Percentiles rank a stretch among this genome's conserved stretches.
phyloP scores from a whole-genome alignment of 345 rosid species.

The Jatropha curcas region DNA sequence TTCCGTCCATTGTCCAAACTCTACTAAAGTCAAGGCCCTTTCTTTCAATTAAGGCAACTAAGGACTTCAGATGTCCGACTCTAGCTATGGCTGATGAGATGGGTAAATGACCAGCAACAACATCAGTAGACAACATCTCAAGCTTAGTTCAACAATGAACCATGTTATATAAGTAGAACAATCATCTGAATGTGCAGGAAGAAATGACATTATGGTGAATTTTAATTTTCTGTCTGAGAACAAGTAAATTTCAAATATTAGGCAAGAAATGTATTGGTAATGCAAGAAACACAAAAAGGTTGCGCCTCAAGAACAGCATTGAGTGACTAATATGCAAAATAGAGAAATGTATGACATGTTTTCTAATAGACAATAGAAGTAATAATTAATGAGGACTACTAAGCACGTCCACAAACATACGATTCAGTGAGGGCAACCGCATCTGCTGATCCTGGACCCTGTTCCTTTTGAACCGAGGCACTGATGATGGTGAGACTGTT shows the following conservation, averaged over 20 bases:
- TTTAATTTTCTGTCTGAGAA: slow-evolving; percentile 5
- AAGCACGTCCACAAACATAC: slow-evolving; percentile 63
- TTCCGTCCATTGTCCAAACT: not conserved
- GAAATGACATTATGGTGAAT: slow-evolving; percentile 1
- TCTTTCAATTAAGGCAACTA: slow-evolving; percentile 7
- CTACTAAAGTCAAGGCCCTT: slow-evolving; percentile 13
- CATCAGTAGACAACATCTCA: not conserved
- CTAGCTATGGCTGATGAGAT: not conserved
- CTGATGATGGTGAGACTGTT: slow-evolving; percentile 42
- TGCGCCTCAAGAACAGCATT: slow-evolving; percentile 24
- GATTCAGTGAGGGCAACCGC: slow-evolving; percentile 57
- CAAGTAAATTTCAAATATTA: slow-evolving; percentile 17
- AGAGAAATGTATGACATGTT: slow-evolving; percentile 27
- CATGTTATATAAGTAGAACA: not conserved
- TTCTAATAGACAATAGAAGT: slow-evolving; percentile 26
- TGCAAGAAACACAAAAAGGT: slow-evolving; percentile 19
- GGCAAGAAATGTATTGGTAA: slow-evolving; percentile 22
- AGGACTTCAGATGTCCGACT: slow-evolving; percentile 14
- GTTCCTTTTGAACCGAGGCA: slow-evolving; percentile 58
- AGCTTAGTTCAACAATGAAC: not conserved
- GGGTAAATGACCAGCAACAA: not conserved
- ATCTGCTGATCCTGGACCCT: slow-evolving; percentile 66
- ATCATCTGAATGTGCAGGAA: not conserved
- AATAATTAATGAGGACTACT: slow-evolving; percentile 60
- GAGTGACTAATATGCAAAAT: slow-evolving; percentile 11